phyloP scores from a whole-genome alignment of 2,329 filamentous ascomycete genomes.

The Colletotrichum theobromicola region DNA sequence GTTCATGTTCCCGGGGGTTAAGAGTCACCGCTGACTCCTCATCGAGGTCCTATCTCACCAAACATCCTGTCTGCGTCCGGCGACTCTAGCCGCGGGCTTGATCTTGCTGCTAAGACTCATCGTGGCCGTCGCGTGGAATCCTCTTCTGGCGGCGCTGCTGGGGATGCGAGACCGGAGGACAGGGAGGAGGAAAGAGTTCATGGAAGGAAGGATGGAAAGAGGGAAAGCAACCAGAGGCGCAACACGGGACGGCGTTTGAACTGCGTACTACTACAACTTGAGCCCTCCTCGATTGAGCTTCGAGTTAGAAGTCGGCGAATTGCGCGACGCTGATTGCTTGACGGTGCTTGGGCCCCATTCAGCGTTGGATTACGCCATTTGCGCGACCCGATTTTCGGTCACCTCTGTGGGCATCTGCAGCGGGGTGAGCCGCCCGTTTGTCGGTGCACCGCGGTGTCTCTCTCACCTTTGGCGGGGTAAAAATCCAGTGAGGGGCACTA shows the following conservation, averaged over 20 bases:
- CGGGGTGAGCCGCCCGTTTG: conserved; percentile 15
- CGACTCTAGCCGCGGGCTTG: conserved; percentile 55
- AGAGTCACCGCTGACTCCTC: background rate
- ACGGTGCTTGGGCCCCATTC: conserved; percentile 3
- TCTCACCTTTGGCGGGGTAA: conserved; percentile 15
- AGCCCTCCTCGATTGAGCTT: background rate
- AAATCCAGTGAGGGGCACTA: background rate
- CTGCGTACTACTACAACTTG: background rate
- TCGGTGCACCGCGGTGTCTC: background rate
- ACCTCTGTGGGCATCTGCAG: background rate
- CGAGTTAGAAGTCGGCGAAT: background rate
- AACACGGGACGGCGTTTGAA: background rate
- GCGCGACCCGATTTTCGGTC: conserved; percentile 14
- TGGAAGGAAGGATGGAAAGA: background rate
- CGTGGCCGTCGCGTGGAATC: conserved; percentile 27
- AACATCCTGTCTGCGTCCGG: conserved; percentile 56
- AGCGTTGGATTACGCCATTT: conserved; percentile 2
- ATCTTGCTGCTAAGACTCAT: conserved; percentile 52
- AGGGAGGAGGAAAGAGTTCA: conserved; percentile 18
- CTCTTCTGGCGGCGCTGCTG: conserved; percentile 16
- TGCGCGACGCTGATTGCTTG: conserved; percentile 19
- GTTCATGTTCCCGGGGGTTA: background rate
- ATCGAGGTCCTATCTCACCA: conserved; percentile 41
- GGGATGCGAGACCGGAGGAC: conserved; percentile 21
- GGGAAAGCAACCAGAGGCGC: background rate